phyloP scores from a whole-genome alignment of 306 rosid species.

The Macrotyloma uniflorum region DNA sequence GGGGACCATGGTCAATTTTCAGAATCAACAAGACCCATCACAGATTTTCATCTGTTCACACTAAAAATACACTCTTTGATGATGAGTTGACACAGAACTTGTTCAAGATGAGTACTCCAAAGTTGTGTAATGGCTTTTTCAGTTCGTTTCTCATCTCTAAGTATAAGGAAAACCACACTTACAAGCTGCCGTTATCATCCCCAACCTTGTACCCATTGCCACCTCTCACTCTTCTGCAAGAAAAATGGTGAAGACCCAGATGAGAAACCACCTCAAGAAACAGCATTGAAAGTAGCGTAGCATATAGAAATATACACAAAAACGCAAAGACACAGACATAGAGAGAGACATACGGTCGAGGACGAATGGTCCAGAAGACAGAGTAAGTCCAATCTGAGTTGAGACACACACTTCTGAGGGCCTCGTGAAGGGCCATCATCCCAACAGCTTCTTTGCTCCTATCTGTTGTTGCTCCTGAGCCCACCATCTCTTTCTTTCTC shows the following conservation, averaged over 20 bases:
- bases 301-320: neutral
- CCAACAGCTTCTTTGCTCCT: conserved; percentile 99
- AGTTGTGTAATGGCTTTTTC: neutral
- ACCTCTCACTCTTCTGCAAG: conserved; percentile 87
- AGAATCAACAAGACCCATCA: neutral
- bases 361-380: conserved; percentile 99
- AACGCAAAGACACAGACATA: neutral
- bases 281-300: neutral
- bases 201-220: conserved; percentile 98
- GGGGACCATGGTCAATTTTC: neutral
- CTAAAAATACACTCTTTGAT: neutral
- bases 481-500: conserved; percentile 78
- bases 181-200: conserved; percentile 93
- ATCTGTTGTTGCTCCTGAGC: conserved; percentile 83
- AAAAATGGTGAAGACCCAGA: conserved; percentile 40
- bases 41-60: neutral
- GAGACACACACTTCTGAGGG: conserved; percentile 78
- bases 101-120: neutral
- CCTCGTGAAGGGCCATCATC: conserved; percentile 99
- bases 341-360: conserved; percentile 72
- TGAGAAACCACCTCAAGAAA: conserved; percentile 44
- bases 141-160: neutral
- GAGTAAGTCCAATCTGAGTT: conserved; percentile 96
- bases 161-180: conserved; percentile 36
- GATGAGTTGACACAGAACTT: neutral